A percentile compares a stretch with the other conserved stretches of the same genome.
Conservation (phyloP, 176 grass and related monocot species). For the Zoysia pacifica region DNA sequence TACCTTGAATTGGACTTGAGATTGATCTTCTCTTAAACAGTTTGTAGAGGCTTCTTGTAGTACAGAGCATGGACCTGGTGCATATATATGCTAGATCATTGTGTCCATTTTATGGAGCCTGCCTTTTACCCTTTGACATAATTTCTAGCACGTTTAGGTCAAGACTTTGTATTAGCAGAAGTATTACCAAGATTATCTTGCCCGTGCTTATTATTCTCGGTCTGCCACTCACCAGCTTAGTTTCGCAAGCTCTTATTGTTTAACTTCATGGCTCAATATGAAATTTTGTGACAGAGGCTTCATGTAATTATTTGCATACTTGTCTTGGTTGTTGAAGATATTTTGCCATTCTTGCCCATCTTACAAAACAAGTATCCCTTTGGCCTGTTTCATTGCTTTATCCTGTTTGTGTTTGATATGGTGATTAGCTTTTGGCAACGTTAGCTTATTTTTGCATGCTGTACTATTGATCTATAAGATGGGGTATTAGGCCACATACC, state of each 20-base stretch:
- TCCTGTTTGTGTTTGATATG: not conserved
- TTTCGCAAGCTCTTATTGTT: not conserved
- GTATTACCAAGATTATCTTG: not conserved
- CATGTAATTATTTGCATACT: not conserved
- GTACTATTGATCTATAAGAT: not conserved
- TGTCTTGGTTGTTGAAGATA: slow-evolving; percentile 22
- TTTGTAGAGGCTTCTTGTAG: not conserved
- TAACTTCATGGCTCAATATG: not conserved
- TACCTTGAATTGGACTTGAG: slow-evolving; percentile 15
- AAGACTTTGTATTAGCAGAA: not conserved
- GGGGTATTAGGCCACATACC: not conserved
- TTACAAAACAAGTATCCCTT: not conserved
- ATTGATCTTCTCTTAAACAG: not conserved
- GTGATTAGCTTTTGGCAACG: not conserved
- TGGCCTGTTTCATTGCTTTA: not conserved
- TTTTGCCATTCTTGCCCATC: not conserved
- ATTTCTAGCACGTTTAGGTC: not conserved
- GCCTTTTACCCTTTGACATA: not conserved
- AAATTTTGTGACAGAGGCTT: not conserved
- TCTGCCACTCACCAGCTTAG: not conserved
- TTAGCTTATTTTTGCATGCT: not conserved
- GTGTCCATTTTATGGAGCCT: not conserved
- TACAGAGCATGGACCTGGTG: not conserved
- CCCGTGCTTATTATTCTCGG: slow-evolving; percentile 1
- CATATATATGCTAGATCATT: not conserved